Evolutionary conservation across 2,329 filamentous ascomycete genomes (phyloP).

Genomic region (Cordyceps militaris): DNA sequence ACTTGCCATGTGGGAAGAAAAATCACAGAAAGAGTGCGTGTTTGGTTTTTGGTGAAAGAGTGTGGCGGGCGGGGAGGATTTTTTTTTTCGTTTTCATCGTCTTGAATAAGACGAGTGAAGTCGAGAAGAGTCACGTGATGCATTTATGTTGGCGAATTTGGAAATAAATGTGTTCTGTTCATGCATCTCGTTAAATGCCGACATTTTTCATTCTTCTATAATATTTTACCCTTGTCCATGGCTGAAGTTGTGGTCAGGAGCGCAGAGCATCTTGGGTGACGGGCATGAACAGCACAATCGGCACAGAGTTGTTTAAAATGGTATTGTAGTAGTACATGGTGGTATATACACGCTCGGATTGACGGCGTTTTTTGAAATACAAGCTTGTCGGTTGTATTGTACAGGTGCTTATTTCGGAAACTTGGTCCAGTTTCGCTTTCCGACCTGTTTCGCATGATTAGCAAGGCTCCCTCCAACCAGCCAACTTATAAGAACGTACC

Average conservation of each 20-base stretch:
- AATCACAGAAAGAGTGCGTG: not conserved
- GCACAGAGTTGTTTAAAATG: conserved; percentile 16
- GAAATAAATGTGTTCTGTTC: no score
- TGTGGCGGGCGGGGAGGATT: not conserved
- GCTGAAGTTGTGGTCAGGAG: not conserved
- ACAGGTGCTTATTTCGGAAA: conserved; percentile 44
- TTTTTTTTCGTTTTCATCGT: not conserved
- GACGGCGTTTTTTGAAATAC: not conserved
- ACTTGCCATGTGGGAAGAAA: not conserved
- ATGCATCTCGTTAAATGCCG: not conserved
- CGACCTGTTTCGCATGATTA: conserved; percentile 38
- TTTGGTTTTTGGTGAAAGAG: not conserved
- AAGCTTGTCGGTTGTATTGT: not conserved
- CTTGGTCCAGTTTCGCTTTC: conserved; percentile 49
- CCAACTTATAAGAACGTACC: conserved; percentile 44
- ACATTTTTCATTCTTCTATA: not conserved
- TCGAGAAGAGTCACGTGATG: conserved; percentile 7
- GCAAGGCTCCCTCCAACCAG: conserved; percentile 16
- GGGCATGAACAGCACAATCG: not conserved
- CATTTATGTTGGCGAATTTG: not conserved
- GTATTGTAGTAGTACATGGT: conserved; percentile 27
- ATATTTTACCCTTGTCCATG: not conserved
- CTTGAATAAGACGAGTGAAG: not conserved
- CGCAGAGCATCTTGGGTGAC: not conserved
- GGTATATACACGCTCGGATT: conserved; percentile 13